Conservation (phyloP, 179 eudicot species). For the Beta lomatogona region DNA sequence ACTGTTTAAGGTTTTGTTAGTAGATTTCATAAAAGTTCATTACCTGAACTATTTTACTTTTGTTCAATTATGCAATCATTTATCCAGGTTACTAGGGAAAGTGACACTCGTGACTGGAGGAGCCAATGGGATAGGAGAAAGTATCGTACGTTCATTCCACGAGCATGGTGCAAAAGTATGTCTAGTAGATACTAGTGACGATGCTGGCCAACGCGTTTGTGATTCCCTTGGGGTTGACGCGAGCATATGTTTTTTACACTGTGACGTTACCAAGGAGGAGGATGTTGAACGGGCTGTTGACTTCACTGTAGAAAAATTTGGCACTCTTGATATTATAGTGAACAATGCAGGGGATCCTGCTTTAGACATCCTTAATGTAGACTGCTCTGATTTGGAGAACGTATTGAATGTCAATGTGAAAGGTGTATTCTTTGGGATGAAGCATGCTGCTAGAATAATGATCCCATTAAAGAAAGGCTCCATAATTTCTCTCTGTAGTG, state of each 20-base stretch:
- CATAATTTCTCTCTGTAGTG: slow-evolving; percentile 66
- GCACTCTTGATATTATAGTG: slow-evolving; percentile 77
- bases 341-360: slow-evolving; percentile 93
- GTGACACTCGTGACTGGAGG: slow-evolving; percentile 94
- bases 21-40: too few relatives aligned
- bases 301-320: slow-evolving; percentile 58
- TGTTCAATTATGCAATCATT: neutral
- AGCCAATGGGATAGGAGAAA: slow-evolving; percentile 85
- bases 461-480: slow-evolving; percentile 81
- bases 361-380: slow-evolving; percentile 60
- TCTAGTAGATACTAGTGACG: slow-evolving; percentile 61
- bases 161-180: slow-evolving; percentile 84
- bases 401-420: slow-evolving; percentile 77
- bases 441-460: slow-evolving; percentile 89
- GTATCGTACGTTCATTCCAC: slow-evolving; percentile 82
- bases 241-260: slow-evolving; percentile 47
- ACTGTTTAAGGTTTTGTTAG: too few relatives aligned
- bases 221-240: slow-evolving; percentile 46
- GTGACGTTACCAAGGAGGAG: slow-evolving; percentile 76
- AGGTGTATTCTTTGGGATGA: slow-evolving; percentile 87
- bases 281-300: slow-evolving; percentile 68
- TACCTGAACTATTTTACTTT: too few relatives aligned
- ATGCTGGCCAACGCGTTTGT: slow-evolving; percentile 55
- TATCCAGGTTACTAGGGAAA: slow-evolving; percentile 71
- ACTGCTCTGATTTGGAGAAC: slow-evolving; percentile 55